Evolutionary conservation across 257 asterid genomes (phyloP), one percentile per base, ranked within the genome.

Genomic region (Nicotiana sylvestris): DNA sequence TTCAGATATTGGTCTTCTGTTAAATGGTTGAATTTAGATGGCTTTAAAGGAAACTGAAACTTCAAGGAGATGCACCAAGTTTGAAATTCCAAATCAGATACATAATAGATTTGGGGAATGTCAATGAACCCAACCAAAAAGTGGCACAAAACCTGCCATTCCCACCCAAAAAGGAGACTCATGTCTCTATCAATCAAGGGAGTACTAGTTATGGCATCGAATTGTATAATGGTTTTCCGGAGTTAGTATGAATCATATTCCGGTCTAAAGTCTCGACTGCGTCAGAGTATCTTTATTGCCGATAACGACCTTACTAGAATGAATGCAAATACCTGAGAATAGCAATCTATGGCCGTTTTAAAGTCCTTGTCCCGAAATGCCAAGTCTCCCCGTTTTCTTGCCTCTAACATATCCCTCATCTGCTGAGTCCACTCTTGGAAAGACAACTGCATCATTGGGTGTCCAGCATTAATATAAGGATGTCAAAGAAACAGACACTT

Each of bases 341-440:
- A 94, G 88, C 96, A 91, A 89, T 92, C 97, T 62, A 94, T 88
- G 21, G 98, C 97, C 81, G 90, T 89, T 90, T 90, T 96, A 87
- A 96, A 94, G 84, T 96, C 99, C 87, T 94, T 96, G 88, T 94
- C 98, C 49, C 97, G 98, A 88, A 96, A 96, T 30, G 98, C 96
- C 89, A 96, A 85, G 90, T 96, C 99, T 7, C 99, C 99, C 15
- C 98, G 90, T 87, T 95, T 95, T 88, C 97, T 92, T 11, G 98
- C 98, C 49, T 95, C 98, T 88, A 92, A 68, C 98, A 94, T 94
- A 81, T 93, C 98, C 85, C 97, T 91, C 97, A 94, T 94, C 86
- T 94, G 99, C 77, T 96, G 98, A 87, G 99, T 96, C 98, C 99
- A 96, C 86, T 96, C 99, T 94, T 95, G 99, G 90, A 96, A 94